Percentiles rank a stretch among this genome's conserved stretches.
Evolutionary conservation across 768 basidiomycete species (phyloP).

Genomic region (Leccinum uliginosum): DNA sequence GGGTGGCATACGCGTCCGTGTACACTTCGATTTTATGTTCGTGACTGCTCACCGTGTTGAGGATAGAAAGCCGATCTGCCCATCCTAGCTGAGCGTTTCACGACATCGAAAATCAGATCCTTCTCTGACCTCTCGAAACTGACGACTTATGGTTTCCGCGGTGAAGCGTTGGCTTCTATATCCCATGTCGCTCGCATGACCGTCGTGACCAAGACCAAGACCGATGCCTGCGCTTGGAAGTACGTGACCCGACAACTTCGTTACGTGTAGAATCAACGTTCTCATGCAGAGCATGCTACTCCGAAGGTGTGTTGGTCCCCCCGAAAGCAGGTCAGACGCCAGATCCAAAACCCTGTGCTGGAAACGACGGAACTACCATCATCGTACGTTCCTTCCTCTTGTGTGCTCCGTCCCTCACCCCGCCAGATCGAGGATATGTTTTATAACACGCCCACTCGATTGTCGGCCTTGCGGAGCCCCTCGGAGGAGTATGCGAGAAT

Average conservation of each 20-base stretch:
- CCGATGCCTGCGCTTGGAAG: constrained; percentile 89
- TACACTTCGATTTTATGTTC: not conserved
- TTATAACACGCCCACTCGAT: constrained; percentile 85
- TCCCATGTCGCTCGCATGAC: constrained; percentile 89
- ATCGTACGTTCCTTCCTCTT: constrained; percentile 46
- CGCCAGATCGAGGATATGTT: constrained; percentile 91
- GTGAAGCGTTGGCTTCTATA: constrained; percentile 94
- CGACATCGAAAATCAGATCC: constrained; percentile 85
- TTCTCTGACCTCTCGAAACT: constrained; percentile 86
- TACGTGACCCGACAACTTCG: constrained; percentile 38
- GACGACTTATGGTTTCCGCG: constrained; percentile 92
- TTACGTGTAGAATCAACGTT: constrained; percentile 2
- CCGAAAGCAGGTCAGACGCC: constrained; percentile 64
- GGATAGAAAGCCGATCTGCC: constrained; percentile 80
- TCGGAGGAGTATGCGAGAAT: constrained; percentile 93
- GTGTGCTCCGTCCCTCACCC: not conserved
- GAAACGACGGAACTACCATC: constrained; percentile 91
- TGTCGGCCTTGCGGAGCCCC: constrained; percentile 75
- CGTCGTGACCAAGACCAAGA: constrained; percentile 85
- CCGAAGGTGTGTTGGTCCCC: constrained; percentile 69
- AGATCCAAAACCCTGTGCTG: constrained; percentile 87
- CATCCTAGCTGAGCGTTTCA: constrained; percentile 90
- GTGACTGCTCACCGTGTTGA: not conserved
- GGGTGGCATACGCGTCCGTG: constrained; percentile 81
- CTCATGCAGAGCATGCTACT: constrained; percentile 66